Evolutionary conservation across 805 yeast genomes (phyloP), one percentile per base, ranked within the genome.

Genomic region (Ogataea polymorpha): DNA sequence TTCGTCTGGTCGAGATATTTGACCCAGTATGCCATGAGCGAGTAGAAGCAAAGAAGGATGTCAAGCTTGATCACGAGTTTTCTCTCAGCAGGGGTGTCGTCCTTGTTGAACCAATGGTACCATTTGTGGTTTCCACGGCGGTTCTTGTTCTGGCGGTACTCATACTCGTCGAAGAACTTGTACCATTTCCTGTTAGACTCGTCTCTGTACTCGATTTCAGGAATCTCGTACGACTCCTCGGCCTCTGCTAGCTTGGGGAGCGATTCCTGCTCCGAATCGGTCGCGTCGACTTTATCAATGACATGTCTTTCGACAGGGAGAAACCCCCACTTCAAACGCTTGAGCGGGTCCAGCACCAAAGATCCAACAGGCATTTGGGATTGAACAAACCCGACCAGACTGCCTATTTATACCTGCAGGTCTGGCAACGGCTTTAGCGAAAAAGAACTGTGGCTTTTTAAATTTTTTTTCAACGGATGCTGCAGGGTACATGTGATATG

Each of bases 21-120:
- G 45, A 81, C 78, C 84, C 85, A 82, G 58, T 80, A 80, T 1
- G 78, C 79, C 48, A 78, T 59, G 57, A 78, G 71, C 1, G 81
- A 69, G 45, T 76, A 75, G 35, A 70, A 64, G 18, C 79, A 68
- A 32, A 82, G 61, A 29, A 77, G 54, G 13, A 76, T 47, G 51
- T 80, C 86, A 28, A 80, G 56, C 54, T 80, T 80, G 47, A 67
- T 59, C 17, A 77, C 55, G 34, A 77, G 56, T 21, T 56, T 62
- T 33, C 70, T 66, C 42, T 70, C 74, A 4, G 70, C 77, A 55
- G 75, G 70, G 4, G 83, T 65, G 36, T 71, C 77, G 20, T 32
- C 37, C 41, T 61, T 67, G 27, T 71, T 71, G 50, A 71, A 77
- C 82, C 82, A 77, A 29, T 72, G 66, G 59, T 69, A 79, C 78